These are phyloP conservation scores for Phaeosphaeriaceae sp. DNA, from an alignment of 2,329 filamentous ascomycete species.

Conservation along the genomic window DNA sequence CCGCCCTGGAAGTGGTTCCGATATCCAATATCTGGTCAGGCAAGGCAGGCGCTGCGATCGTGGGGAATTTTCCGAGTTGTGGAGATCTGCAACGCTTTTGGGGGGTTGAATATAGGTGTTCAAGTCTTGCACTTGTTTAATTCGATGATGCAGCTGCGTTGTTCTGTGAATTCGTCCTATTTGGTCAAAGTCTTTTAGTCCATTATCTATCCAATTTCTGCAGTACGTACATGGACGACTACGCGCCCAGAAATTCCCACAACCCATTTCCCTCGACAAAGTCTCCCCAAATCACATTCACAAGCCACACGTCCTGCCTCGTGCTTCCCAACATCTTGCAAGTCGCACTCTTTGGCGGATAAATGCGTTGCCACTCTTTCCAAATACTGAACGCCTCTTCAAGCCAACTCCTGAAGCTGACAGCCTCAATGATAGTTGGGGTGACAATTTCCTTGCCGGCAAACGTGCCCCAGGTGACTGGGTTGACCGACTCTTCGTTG, in stretches of 20 bases:
- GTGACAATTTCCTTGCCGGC: constrained; percentile 95
- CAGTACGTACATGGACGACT: not conserved
- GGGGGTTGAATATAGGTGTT: too few relatives aligned
- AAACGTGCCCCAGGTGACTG: constrained; percentile 97
- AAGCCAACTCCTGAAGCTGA: constrained; percentile 91
- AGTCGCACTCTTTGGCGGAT: constrained; percentile 75
- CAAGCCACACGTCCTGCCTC: constrained; percentile 80
- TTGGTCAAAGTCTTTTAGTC: not conserved
- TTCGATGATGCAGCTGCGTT: too few relatives aligned
- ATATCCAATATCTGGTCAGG: not conserved
- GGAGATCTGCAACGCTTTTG: too few relatives aligned
- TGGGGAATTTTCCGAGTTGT: not conserved
- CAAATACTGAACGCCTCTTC: constrained; percentile 97
- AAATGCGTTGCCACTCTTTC: constrained; percentile 91
- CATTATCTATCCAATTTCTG: not conserved
- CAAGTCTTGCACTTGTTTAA: too few relatives aligned
- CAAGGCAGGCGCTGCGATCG: not conserved
- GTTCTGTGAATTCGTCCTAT: too few relatives aligned
- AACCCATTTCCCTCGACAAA: constrained; percentile 75
- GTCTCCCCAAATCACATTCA: constrained; percentile 88
- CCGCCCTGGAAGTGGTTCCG: not conserved
- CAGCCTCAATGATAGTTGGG: constrained; percentile 94
- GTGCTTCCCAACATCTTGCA: constrained; percentile 74
- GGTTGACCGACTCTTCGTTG: constrained; percentile 76
- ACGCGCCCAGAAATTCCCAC: constrained; percentile 69